A percentile compares a stretch with the other conserved stretches of the same genome.
Evolutionary conservation across 2,329 filamentous ascomycete species (phyloP).

Genomic region (Aureobasidium mangrovei): DNA sequence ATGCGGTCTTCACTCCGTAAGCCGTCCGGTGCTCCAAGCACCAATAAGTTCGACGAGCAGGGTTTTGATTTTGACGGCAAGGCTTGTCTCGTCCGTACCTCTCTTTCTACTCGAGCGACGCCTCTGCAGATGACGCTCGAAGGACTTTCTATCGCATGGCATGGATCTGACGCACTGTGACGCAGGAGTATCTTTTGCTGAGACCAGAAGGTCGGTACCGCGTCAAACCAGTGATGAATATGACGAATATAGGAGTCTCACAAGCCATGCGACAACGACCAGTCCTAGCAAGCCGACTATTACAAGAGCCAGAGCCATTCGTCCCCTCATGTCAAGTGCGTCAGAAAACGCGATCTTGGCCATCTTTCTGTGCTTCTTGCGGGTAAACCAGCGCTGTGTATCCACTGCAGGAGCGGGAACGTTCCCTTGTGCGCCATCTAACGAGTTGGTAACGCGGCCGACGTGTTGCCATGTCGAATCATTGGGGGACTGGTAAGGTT

Average conservation of each 20-base stretch:
- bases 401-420: constrained; percentile 6
- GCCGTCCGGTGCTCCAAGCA: too few species aligned
- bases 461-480: constrained; percentile 22
- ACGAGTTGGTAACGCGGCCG: background rate
- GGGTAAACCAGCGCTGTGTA: background rate
- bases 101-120: too few species aligned
- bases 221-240: background rate
- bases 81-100: too few species aligned
- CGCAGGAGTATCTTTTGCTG: background rate
- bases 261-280: constrained; percentile 1
- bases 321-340: constrained; percentile 1
- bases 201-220: background rate
- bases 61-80: too few species aligned
- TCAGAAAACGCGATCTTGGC: constrained; percentile 2
- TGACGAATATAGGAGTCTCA: background rate
- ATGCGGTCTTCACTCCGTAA: too few species aligned
- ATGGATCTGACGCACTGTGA: background rate
- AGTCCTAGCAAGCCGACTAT: background rate
- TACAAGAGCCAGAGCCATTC: background rate
- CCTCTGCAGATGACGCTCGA: too few species aligned
- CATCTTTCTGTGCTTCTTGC: constrained; percentile 13
- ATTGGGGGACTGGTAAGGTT: constrained; percentile 36
- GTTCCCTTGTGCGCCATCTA: background rate
- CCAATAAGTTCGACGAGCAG: too few species aligned
- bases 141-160: background rate